Conservation (phyloP, 306 rosid species). For the Boehmeria nivea region DNA sequence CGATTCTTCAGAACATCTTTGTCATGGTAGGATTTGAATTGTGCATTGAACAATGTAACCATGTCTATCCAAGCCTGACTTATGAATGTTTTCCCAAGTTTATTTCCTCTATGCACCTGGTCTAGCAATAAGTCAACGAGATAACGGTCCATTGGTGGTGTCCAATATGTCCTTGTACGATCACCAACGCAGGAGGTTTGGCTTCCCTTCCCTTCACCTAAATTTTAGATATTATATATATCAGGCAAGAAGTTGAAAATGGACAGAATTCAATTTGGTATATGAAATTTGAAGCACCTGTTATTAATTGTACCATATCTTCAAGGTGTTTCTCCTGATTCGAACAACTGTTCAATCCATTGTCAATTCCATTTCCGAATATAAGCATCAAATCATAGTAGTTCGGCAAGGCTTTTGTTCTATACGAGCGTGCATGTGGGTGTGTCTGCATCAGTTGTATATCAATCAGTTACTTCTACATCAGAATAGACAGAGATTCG, state of each 20-base stretch:
- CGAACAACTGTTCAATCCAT: slow-evolving; percentile 28
- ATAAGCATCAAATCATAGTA: slow-evolving; percentile 53
- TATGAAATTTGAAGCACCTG: slow-evolving; percentile 35
- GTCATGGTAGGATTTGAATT: slow-evolving; percentile 57
- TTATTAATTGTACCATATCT: slow-evolving; percentile 32
- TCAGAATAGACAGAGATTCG: no score
- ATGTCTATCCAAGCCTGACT: slow-evolving; percentile 69
- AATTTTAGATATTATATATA: slow-evolving; percentile 1
- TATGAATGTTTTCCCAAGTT: slow-evolving; percentile 58
- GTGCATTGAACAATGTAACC: slow-evolving; percentile 48
- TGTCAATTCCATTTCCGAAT: slow-evolving; percentile 39
- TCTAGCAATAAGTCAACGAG: slow-evolving; percentile 59
- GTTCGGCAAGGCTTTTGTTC: slow-evolving; percentile 63
- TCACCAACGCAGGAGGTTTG: slow-evolving; percentile 35
- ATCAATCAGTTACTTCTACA: neutral
- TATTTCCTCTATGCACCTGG: slow-evolving; percentile 59
- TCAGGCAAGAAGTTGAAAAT: slow-evolving; percentile 3
- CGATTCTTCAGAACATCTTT: slow-evolving; percentile 73
- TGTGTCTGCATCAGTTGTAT: slow-evolving; percentile 38
- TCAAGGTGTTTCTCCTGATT: slow-evolving; percentile 34
- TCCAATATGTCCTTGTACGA: slow-evolving; percentile 75
- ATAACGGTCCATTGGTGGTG: slow-evolving; percentile 67
- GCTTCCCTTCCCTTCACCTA: slow-evolving; percentile 42
- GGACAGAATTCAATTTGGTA: slow-evolving; percentile 1
- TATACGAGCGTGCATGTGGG: slow-evolving; percentile 56